Base-by-base conservation (phyloP, 345 rosid genomes). In the Salix suchowensis region DNA sequence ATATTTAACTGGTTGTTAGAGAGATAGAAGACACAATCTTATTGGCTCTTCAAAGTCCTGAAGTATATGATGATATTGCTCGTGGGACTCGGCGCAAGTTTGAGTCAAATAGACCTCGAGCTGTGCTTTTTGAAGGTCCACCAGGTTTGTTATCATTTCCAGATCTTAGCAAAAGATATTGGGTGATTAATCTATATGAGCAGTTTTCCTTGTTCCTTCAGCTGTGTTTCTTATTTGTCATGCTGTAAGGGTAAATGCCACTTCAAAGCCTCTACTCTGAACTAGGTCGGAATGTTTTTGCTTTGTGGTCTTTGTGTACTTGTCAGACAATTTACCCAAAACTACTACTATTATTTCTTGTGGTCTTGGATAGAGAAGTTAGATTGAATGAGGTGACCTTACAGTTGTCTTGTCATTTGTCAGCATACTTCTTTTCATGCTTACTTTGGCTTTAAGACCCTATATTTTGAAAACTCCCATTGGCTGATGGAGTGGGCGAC, bases 101-200 rank as follows among this genome's bases (percentile, higher is more conserved):
- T 74, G 97, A 96, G 86, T 90, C 98, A 30, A 93, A 96, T 68
- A 83, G 99, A 84, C 98, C 99, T 44, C 89, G 97, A 36, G 97
- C 98, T 34, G 92, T 96, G 76, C 94, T 96, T 50, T 96, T 93
- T 82, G 97, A 96, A 86, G 99, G 98, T 48, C 99, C 98, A 12
- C 98, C 97, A 81, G 99, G 99, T 93, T 84, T 62, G 80, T 76
- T 40, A 77, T 69, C 67, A 44, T 39, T 10, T 40, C 74, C 34
- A 3, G 42, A 76, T 10, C 46, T 44, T n/a, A 23, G 36, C 13
- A 21, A 24, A 48, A 40, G 55, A 26, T 37, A 14, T 71, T 55
- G 37, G 39, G 36, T 10, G 30, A 67, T 64, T 6, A 11, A 14
- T 50, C 42, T 52, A 62, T 23, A 62, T 32, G n/a, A 16, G 18